Evolutionary conservation across 164 flowering plant species (phyloP).

Genomic region (Stephania cephalantha): DNA sequence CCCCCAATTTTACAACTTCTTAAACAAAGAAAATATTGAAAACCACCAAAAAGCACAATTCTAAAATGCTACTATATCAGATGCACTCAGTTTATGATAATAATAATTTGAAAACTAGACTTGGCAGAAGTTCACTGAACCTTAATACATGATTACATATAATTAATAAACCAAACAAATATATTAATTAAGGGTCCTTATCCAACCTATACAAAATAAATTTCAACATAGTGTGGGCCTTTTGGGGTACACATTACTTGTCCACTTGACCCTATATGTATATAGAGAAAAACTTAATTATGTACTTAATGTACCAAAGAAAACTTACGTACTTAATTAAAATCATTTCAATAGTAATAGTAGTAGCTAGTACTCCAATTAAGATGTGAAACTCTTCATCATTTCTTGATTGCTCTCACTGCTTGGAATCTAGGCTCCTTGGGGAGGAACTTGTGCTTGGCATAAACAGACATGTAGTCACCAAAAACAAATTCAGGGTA

Average conservation of each 20-base stretch:
- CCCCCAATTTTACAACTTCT: too few species aligned
- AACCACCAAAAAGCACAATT: too few species aligned
- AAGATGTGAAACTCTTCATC: not conserved
- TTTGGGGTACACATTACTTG: not conserved
- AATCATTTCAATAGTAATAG: not conserved
- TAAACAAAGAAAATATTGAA: too few species aligned
- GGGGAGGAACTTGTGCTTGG: conserved; percentile 72
- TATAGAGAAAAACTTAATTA: too few species aligned
- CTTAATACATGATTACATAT: not conserved
- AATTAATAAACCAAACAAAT: not conserved
- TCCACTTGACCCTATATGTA: not conserved
- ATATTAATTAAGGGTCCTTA: not conserved
- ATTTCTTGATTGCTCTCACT: conserved; percentile 38
- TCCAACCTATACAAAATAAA: too few species aligned
- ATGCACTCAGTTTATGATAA: not conserved
- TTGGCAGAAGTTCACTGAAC: conserved; percentile 1
- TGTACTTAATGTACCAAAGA: not conserved
- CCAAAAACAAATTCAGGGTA: conserved; percentile 81
- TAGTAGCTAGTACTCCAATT: not conserved
- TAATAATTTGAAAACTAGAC: not conserved
- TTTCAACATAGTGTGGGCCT: not conserved
- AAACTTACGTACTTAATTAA: not conserved
- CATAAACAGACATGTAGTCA: conserved; percentile 78
- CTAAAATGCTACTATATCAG: not conserved
- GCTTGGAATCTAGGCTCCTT: conserved; percentile 91